Evolutionary conservation across 352 stramenopile species (phyloP).

Genomic region (Phytopythium delawarense): DNA sequence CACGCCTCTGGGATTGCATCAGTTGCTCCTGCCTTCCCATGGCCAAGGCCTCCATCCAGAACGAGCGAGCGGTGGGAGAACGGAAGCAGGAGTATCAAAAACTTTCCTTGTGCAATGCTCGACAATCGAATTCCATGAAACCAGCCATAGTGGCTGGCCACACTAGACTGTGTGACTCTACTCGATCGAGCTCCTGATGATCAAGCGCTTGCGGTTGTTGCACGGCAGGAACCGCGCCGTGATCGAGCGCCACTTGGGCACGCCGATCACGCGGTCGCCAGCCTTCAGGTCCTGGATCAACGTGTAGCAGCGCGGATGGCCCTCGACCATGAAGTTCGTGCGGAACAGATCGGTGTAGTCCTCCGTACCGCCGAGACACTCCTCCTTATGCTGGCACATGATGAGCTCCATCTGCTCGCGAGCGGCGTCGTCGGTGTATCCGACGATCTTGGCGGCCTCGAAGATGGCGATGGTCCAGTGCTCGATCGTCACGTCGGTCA

Average conservation of each 20-base stretch:
- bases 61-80: no score
- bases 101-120: no score
- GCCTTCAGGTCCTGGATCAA: conserved; percentile 27
- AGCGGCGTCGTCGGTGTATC: conserved; percentile 33
- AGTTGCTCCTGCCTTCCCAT: no score
- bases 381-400: conserved; percentile 41
- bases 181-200: not conserved
- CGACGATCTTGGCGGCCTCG: conserved; percentile 36
- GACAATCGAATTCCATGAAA: no score
- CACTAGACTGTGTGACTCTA: no score
- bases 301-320: conserved; percentile 46
- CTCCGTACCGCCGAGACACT: conserved; percentile 40
- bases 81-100: no score
- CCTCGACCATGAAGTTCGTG: no score
- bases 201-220: conserved; percentile 4
- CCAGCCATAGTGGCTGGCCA: no score
- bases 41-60: no score
- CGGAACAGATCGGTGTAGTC: no score
- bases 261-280: conserved; percentile 38
- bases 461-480: conserved; percentile 46
- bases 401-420: conserved; percentile 53
- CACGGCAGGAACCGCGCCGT: conserved; percentile 34
- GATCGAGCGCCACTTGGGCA: conserved; percentile 41
- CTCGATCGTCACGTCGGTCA: conserved; percentile 25
- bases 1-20: no score